Conservation (phyloP, 73 alveolate species). For the Paraurostyla sp. region DNA sequence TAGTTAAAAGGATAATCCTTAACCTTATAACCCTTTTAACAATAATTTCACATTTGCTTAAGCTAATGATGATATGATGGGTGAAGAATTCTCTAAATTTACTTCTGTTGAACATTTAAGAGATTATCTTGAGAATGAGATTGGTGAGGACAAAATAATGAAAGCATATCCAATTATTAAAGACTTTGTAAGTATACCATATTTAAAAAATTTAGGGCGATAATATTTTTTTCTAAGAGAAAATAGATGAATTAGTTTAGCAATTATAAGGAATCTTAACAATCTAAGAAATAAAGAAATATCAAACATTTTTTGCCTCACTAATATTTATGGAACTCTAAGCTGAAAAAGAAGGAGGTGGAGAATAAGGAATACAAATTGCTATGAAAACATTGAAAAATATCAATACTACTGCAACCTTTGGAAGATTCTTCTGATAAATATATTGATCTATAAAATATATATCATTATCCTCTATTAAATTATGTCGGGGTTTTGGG, state of each 20-base stretch:
- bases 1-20: neutral
- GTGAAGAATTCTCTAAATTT: conserved; percentile 28
- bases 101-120: conserved; percentile 52
- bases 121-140: conserved; percentile 50
- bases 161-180: conserved; percentile 50
- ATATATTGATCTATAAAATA: too few relatives aligned
- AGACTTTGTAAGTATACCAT: conserved; percentile 26
- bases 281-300: conserved; percentile 33
- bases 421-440: conserved; percentile 43
- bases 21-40: neutral
- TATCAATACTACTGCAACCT: conserved; percentile 57
- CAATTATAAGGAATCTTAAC: conserved; percentile 34
- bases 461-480: too few relatives aligned
- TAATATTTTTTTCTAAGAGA: conserved; percentile 41
- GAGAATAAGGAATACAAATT: neutral
- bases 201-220: conserved; percentile 11
- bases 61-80: neutral
- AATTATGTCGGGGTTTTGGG: too few relatives aligned
- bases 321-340: conserved; percentile 49
- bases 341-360: conserved; percentile 57
- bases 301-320: conserved; percentile 40
- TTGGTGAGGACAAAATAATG: conserved; percentile 49
- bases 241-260: neutral
- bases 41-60: conserved; percentile 41
- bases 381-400: conserved; percentile 60